Percentiles rank a stretch among this genome's conserved stretches.
These are phyloP conservation scores for Xylaria grammica DNA, from an alignment of 495 filamentous ascomycete genomes.

Conservation along the genomic window DNA sequence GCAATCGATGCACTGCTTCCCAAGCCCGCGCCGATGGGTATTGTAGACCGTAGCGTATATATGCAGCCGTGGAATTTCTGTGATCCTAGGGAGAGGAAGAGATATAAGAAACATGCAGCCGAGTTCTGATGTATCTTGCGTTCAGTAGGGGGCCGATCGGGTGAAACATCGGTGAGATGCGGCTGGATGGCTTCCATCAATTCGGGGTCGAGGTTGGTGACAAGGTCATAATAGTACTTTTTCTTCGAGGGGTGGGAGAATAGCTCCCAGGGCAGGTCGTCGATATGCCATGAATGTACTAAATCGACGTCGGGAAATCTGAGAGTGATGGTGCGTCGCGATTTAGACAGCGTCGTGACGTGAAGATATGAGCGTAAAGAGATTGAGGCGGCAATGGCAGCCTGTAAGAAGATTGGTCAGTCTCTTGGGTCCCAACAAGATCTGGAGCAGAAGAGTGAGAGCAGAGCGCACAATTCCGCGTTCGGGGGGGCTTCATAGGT, in stretches of 20 bases:
- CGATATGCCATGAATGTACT: conserved; percentile 89
- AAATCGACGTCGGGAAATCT: conserved; percentile 86
- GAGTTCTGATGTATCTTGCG: conserved; percentile 82
- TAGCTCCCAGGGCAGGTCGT: conserved; percentile 79
- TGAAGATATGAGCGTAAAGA: conserved; percentile 94
- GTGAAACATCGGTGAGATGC: conserved; percentile 71
- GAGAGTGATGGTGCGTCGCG: conserved; percentile 80
- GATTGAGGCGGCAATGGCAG: conserved; percentile 91
- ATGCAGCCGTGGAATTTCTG: conserved; percentile 76
- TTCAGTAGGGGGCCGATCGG: conserved; percentile 61
- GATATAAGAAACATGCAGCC: conserved; percentile 86
- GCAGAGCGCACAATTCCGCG: background rate
- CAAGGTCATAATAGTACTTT: conserved; percentile 87
- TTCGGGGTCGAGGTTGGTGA: conserved; percentile 82
- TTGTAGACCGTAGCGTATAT: conserved; percentile 91
- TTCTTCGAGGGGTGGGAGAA: conserved; percentile 85
- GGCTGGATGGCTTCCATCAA: conserved; percentile 79
- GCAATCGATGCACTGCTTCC: conserved; percentile 92
- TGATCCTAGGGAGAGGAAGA: conserved; percentile 86
- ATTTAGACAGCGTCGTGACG: conserved; percentile 88
- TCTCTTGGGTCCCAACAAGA: background rate
- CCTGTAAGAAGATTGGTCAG: conserved; percentile 44
- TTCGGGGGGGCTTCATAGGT: background rate
- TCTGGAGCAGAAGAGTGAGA: background rate
- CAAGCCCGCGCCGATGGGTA: conserved; percentile 89